Conservation (phyloP, 1,139 yeast genomes). For the Lodderomyces elongisporus region DNA sequence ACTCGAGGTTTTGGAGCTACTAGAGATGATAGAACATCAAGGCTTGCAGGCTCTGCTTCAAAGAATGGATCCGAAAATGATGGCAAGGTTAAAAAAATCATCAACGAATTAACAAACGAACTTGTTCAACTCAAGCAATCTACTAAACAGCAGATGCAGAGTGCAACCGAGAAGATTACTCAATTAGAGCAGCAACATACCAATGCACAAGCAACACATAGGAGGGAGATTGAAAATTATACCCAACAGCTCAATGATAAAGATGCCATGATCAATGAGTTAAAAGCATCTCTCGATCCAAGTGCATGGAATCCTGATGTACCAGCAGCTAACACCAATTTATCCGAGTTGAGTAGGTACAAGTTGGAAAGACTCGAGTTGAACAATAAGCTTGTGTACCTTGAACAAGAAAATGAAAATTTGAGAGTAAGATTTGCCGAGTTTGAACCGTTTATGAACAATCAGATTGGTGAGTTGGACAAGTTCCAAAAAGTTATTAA, state of each 20-base stretch:
- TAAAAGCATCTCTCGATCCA: slow-evolving; percentile 33
- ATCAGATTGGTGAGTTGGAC: slow-evolving; percentile 50
- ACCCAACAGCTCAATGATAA: slow-evolving; percentile 28
- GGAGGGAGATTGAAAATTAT: slow-evolving; percentile 15
- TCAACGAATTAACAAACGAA: slow-evolving; percentile 44
- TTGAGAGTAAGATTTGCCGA: slow-evolving; percentile 38
- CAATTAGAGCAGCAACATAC: slow-evolving; percentile 43
- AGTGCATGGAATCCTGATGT: slow-evolving; percentile 23
- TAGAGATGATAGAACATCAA: slow-evolving; percentile 1
- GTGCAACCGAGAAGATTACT: slow-evolving; percentile 48
- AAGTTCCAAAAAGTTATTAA: slow-evolving; percentile 52
- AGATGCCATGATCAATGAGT: slow-evolving; percentile 31
- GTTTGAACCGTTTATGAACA: slow-evolving; percentile 52
- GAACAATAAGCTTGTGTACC: slow-evolving; percentile 40
- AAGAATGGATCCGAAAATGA: slow-evolving; percentile 5
- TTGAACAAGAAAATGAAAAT: slow-evolving; percentile 43
- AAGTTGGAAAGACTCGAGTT: slow-evolving; percentile 42
- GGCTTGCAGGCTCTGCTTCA: background rate
- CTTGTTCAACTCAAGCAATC: slow-evolving; percentile 40
- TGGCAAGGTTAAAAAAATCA: slow-evolving; percentile 26
- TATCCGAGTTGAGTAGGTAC: slow-evolving; percentile 34
- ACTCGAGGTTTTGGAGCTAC: no score
- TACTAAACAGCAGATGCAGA: slow-evolving; percentile 47
- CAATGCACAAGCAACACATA: slow-evolving; percentile 18
- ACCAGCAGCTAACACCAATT: slow-evolving; percentile 17